Conservation (phyloP, 2,329 filamentous ascomycete species). For the Aspergillus fumigatus region DNA sequence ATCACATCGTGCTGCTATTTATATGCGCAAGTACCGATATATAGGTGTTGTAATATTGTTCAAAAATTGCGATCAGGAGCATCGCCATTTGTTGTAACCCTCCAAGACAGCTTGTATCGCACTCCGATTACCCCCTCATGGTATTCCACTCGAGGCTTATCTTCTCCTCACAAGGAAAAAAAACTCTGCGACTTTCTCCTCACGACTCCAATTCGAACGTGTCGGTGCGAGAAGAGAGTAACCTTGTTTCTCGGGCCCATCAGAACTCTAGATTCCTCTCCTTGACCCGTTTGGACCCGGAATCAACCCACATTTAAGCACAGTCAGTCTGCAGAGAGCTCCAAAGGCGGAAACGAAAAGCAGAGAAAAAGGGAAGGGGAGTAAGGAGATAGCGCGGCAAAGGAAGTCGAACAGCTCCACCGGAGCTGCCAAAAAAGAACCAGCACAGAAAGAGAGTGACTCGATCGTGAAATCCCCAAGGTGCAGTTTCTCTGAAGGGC, state of each 20-base stretch:
- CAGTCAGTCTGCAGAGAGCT: neutral
- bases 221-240: neutral
- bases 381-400: neutral
- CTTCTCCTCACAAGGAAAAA: constrained; percentile 13
- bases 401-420: constrained; percentile 2
- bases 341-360: neutral
- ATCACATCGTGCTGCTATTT: neutral
- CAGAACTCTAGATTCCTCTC: neutral
- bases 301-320: neutral
- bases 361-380: neutral
- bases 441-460: constrained; percentile 6
- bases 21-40: neutral
- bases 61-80: too few species aligned
- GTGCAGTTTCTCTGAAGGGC: constrained; percentile 1
- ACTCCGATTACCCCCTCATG: neutral
- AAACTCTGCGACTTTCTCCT: constrained; percentile 5
- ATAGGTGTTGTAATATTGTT: neutral
- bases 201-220: constrained; percentile 4
- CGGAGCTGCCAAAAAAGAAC: neutral
- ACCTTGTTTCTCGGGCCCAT: neutral
- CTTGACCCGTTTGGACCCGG: neutral
- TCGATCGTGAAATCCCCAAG: neutral
- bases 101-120: neutral
- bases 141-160: neutral
- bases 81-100: too few species aligned